phyloP scores from a whole-genome alignment of 1,139 yeast genomes.

The Hansenula sp. region DNA sequence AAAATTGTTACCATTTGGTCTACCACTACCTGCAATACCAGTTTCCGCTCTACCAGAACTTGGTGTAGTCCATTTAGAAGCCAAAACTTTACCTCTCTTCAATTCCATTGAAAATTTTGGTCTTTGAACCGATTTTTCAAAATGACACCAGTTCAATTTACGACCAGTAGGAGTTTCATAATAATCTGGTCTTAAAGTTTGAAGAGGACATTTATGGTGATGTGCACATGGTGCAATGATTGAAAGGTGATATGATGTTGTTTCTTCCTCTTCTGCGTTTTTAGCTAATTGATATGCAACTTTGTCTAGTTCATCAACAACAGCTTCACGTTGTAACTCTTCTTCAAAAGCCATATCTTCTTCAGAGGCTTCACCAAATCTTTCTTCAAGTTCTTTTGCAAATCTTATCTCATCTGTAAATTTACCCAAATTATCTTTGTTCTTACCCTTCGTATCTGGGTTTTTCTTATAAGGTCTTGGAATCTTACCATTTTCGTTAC shows the following conservation, averaged over 20 bases:
- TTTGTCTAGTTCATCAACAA: constrained; percentile 24
- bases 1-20: constrained; percentile 66
- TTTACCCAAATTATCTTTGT: constrained; percentile 28
- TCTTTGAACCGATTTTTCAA: constrained; percentile 66
- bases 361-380: constrained; percentile 38
- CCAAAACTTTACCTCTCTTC: constrained; percentile 73
- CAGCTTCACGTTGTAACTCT: constrained; percentile 37
- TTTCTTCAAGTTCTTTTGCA: constrained; percentile 34
- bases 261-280: constrained; percentile 25
- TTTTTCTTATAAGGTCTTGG: constrained; percentile 55
- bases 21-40: constrained; percentile 62
- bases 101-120: constrained; percentile 77
- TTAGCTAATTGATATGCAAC: constrained; percentile 5
- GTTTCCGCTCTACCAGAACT: constrained; percentile 47
- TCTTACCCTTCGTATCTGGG: constrained; percentile 38
- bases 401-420: constrained; percentile 28
- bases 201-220: constrained; percentile 84
- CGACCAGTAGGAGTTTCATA: constrained; percentile 58
- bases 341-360: constrained; percentile 47
- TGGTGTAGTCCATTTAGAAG: constrained; percentile 67
- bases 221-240: constrained; percentile 91
- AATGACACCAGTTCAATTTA: constrained; percentile 70
- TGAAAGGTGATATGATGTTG: constrained; percentile 41
- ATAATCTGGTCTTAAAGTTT: constrained; percentile 66
- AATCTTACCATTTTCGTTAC: constrained; percentile 52